A percentile compares a stretch with the other conserved stretches of the same genome.
Conservation (phyloP, 2,329 filamentous ascomycete species). For the Myriosclerotinia curreyana region DNA sequence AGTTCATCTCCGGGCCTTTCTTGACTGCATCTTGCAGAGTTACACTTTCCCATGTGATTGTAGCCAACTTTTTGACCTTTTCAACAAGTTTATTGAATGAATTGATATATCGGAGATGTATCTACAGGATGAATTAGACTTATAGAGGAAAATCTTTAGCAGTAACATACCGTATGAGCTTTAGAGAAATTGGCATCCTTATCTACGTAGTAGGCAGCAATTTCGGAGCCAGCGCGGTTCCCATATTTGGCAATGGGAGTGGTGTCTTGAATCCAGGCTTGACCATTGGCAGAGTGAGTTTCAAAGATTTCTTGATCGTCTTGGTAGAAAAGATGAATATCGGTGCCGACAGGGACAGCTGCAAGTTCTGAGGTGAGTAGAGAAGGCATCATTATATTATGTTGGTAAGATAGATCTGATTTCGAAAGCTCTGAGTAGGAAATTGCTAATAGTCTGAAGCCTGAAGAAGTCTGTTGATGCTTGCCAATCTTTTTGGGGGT, state of each 20-base stretch:
- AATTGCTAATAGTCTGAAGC: background rate
- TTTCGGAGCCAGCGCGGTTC: background rate
- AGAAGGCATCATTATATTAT: background rate
- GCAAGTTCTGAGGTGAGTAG: background rate
- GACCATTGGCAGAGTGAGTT: background rate
- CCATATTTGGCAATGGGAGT: background rate
- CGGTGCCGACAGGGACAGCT: background rate
- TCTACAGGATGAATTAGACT: background rate
- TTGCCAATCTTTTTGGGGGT: background rate
- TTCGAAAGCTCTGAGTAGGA: background rate
- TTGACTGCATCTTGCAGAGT: background rate
- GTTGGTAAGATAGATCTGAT: background rate
- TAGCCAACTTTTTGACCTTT: background rate
- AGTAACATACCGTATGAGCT: background rate
- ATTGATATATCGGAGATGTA: constrained; percentile 4
- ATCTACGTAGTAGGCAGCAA: background rate
- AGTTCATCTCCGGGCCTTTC: background rate
- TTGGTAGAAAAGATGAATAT: constrained; percentile 1
- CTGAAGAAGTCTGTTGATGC: background rate
- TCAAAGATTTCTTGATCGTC: background rate
- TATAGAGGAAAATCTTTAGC: background rate
- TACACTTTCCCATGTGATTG: background rate
- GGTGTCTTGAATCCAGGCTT: background rate
- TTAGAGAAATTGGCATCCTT: background rate
- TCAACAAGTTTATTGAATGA: background rate